Base-by-base conservation (phyloP, 1,284 basidiomycete genomes). In the Gymnopus androsaceus region DNA sequence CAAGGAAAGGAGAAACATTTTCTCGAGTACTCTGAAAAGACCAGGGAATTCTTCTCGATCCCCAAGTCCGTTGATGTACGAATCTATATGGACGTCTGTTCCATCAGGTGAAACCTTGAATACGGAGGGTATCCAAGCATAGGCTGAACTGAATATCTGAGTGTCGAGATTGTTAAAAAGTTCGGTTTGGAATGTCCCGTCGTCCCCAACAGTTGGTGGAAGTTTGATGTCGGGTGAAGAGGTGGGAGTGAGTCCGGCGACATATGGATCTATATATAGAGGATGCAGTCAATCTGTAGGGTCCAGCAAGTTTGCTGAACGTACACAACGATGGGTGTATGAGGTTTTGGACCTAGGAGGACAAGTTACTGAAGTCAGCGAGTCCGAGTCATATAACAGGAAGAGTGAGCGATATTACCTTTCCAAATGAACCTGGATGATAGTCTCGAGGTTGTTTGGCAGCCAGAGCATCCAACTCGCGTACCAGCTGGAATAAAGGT, bases 21-120 rank as follows among this genome's bases (percentile, higher is more conserved):
- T 57, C 21, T 63, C 61, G 9, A 63, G 41, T 5, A 61, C 46
- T 30, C 51, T 42, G 33, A 57, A 63, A 9, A 63, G 55, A 40
- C 27, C 27, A 7, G 57, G 57, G 44, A 46, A 56, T 9, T 57
- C n/a, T n/a, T 57, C 60, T 30, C 61, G 30, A n/a, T 57, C 36
- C 2, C 61, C 61, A 17, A 61, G 25, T 15, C 60, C 60, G 28
- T 63, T 63, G 42, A 63, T 63, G 48, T 63, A 63, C 1, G 57
- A 59, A 17, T 61, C 23, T n/a, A 63, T 58, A 15, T 47, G 55
- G 8, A 60, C 55, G 23, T 59, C 56, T 17, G 28, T 54, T 17
- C 59, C 55, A 36, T 61, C 60, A 11, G 36, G n/a, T 14, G 55
- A 56, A 27, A 63, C 52, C 15, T 27, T 36, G 31, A 63, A 60